A percentile compares a stretch with the other conserved stretches of the same genome.
phyloP scores from a whole-genome alignment of 768 basidiomycete species.

The Naematelia aurantialba region DNA sequence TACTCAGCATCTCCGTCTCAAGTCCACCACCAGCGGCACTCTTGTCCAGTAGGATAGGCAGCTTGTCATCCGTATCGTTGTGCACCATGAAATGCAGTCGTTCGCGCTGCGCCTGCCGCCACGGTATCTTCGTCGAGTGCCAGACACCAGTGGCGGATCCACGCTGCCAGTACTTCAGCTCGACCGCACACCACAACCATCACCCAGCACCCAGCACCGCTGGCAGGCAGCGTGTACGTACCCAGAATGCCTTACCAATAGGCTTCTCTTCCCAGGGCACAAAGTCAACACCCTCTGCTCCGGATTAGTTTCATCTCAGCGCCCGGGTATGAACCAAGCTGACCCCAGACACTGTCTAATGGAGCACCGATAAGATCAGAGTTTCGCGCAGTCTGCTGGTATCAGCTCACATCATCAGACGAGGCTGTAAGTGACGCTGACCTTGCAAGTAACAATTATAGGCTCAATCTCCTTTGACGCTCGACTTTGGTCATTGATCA shows the following conservation, averaged over 20 bases:
- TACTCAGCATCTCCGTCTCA: conserved; percentile 15
- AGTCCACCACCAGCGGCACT: conserved; percentile 2
- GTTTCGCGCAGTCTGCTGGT: conserved; percentile 22
- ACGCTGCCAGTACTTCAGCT: conserved; percentile 18
- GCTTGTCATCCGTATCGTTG: conserved; percentile 12
- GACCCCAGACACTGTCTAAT: conserved; percentile 35
- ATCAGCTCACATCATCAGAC: background rate
- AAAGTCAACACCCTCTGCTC: conserved; percentile 29
- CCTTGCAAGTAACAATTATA: conserved; percentile 25
- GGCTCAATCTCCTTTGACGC: conserved; percentile 23
- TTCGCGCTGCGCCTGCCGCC: conserved; percentile 42
- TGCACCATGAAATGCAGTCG: conserved; percentile 33
- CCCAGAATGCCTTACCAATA: conserved; percentile 42
- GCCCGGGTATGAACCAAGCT: background rate
- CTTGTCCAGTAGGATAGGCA: conserved; percentile 25
- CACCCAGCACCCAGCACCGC: too few relatives aligned
- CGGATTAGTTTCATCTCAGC: background rate
- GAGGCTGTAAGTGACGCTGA: conserved; percentile 2
- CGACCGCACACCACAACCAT: background rate
- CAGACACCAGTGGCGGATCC: conserved; percentile 42
- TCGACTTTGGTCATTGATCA: conserved; percentile 21
- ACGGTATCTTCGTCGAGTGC: conserved; percentile 32
- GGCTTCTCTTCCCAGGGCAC: conserved; percentile 35
- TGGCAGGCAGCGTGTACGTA: conserved; percentile 6
- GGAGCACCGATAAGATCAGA: conserved; percentile 36